phyloP scores from a whole-genome alignment of 192 early-diverging fungal species.

The Endogone sp. region DNA sequence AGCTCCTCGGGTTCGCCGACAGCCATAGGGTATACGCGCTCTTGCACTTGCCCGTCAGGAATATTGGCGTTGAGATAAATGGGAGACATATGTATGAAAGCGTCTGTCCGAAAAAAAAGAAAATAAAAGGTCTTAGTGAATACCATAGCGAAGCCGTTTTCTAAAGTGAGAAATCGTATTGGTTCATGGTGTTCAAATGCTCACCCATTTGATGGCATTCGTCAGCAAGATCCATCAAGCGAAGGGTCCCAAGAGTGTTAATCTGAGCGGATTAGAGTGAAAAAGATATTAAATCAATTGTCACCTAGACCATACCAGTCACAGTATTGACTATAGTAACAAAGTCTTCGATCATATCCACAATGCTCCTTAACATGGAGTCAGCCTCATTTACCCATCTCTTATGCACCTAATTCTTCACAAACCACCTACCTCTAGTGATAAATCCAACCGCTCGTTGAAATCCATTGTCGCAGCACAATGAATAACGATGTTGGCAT shows the following conservation, averaged over 20 bases:
- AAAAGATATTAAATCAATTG: too few relatives aligned
- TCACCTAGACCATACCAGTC: too few relatives aligned
- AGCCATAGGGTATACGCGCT: slow-evolving; percentile 32
- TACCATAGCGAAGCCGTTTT: too few relatives aligned
- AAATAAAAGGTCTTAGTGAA: too few relatives aligned
- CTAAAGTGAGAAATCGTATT: too few relatives aligned
- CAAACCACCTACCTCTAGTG: slow-evolving; percentile 34
- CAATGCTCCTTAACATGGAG: background rate
- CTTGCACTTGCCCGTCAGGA: slow-evolving; percentile 28
- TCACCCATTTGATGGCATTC: slow-evolving; percentile 24
- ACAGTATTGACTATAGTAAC: too few relatives aligned
- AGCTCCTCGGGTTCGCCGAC: slow-evolving; percentile 17
- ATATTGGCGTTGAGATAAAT: slow-evolving; percentile 24
- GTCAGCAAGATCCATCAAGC: slow-evolving; percentile 23
- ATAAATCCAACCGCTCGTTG: slow-evolving; percentile 37
- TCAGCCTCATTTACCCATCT: background rate
- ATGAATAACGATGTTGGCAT: slow-evolving; percentile 39
- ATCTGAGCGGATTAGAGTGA: slow-evolving; percentile 8
- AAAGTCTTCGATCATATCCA: too few relatives aligned
- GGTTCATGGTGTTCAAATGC: background rate
- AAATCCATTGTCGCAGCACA: slow-evolving; percentile 44
- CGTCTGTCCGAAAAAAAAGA: slow-evolving; percentile 10
- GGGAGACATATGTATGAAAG: slow-evolving; percentile 26
- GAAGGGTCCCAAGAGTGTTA: slow-evolving; percentile 24
- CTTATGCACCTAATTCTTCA: too few relatives aligned